These are phyloP conservation scores for Citrus reticulata DNA, from an alignment of 345 rosid species.

Conservation along the genomic window DNA sequence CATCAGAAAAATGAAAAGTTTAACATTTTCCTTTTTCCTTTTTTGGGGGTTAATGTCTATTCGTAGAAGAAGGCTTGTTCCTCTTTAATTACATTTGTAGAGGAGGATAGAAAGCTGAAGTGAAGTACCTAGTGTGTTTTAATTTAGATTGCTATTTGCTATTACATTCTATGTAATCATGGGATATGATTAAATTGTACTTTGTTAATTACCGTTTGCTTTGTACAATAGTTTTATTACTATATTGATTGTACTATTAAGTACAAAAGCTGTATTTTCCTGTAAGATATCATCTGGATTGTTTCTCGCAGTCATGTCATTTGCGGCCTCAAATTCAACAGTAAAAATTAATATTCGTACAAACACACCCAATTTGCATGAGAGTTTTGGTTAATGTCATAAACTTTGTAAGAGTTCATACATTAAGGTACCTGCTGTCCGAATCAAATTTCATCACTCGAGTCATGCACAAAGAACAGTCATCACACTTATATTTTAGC, in stretches of 20 bases:
- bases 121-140: background rate
- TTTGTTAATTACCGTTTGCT: background rate
- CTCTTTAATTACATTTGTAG: slow-evolving; percentile 5
- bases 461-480: background rate
- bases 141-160: background rate
- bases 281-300: background rate
- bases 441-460: background rate
- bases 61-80: slow-evolving; percentile 12
- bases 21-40: background rate
- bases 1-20: background rate
- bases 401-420: background rate
- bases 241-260: background rate
- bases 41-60: background rate
- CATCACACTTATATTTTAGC: background rate
- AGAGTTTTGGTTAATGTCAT: background rate
- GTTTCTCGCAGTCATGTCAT: background rate
- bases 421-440: background rate
- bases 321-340: background rate
- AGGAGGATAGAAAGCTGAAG: slow-evolving; percentile 21
- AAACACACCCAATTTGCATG: background rate
- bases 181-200: background rate
- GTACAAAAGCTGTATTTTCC: background rate
- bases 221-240: background rate
- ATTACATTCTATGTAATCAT: background rate
- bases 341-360: background rate